A percentile compares a stretch with the other conserved stretches of the same genome.
Conservation (phyloP, 2,329 filamentous ascomycete species). For the Didymella lethalis region DNA sequence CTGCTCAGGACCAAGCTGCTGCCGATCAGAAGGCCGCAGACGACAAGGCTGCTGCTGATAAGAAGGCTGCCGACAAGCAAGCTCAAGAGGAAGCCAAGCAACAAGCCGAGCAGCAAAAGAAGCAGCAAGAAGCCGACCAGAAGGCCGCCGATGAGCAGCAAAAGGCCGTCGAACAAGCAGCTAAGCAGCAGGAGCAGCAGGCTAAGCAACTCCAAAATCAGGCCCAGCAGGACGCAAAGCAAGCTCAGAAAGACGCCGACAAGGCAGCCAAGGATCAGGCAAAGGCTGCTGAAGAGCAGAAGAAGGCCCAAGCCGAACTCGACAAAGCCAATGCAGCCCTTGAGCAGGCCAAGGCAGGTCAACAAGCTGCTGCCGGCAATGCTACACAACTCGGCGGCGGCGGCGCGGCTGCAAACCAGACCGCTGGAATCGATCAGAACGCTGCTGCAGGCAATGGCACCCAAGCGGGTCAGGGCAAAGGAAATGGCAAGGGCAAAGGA, state of each 20-base stretch:
- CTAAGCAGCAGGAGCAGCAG: not conserved
- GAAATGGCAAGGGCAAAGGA: not conserved
- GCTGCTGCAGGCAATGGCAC: not conserved
- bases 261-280: constrained; percentile 13
- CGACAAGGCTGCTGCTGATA: not conserved
- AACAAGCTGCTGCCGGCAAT: constrained; percentile 13
- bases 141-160: not conserved
- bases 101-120: not conserved
- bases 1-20: constrained; percentile 1
- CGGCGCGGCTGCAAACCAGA: constrained; percentile 14
- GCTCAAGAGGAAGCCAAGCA: constrained; percentile 7
- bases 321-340: constrained; percentile 13
- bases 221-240: constrained; percentile 15
- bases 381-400: constrained; percentile 12
- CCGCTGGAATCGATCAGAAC: not conserved
- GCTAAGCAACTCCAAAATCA: constrained; percentile 10
- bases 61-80: not conserved
- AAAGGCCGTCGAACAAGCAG: not conserved
- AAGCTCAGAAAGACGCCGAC: constrained; percentile 17
- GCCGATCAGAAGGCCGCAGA: constrained; percentile 1
- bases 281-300: constrained; percentile 14
- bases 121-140: constrained; percentile 4
- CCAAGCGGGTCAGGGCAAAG: not conserved
- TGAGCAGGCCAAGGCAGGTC: constrained; percentile 14
- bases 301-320: constrained; percentile 10